These are phyloP conservation scores for Tylopilus vinaceipallidus DNA, from an alignment of 768 basidiomycete species.

Conservation along the genomic window DNA sequence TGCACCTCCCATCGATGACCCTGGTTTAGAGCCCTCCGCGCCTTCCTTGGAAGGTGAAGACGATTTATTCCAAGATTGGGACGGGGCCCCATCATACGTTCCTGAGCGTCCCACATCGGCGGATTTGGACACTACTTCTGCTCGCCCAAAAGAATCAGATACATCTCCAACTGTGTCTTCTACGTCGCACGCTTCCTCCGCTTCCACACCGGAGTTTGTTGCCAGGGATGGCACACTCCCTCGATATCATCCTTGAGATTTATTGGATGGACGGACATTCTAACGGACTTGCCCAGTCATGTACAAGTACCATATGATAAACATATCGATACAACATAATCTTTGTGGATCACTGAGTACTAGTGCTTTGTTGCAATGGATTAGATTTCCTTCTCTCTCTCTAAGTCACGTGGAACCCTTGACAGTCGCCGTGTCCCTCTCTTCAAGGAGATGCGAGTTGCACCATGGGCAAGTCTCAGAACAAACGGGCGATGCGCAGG, in stretches of 20 bases:
- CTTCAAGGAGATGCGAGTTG: background rate
- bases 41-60: slow-evolving; percentile 33
- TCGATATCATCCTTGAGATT: slow-evolving; percentile 28
- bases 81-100: slow-evolving; percentile 5
- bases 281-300: slow-evolving; percentile 11
- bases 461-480: slow-evolving; percentile 90
- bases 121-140: slow-evolving; percentile 1
- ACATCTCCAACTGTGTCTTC: background rate
- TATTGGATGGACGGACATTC: background rate
- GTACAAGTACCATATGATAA: slow-evolving; percentile 26
- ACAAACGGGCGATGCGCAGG: slow-evolving; percentile 77
- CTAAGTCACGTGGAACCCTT: slow-evolving; percentile 11
- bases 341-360: background rate
- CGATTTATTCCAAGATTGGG: slow-evolving; percentile 24
- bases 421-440: background rate
- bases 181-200: slow-evolving; percentile 1
- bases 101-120: background rate
- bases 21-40: slow-evolving; percentile 46
- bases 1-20: slow-evolving; percentile 31
- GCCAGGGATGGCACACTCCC: slow-evolving; percentile 24
- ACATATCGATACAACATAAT: slow-evolving; percentile 27
- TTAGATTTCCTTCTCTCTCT: background rate
- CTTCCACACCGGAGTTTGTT: slow-evolving; percentile 2
- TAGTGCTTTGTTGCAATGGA: no score
- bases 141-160: background rate